phyloP scores from a whole-genome alignment of 2,329 filamentous ascomycete genomes.

The Hymenoscyphus scutula region DNA sequence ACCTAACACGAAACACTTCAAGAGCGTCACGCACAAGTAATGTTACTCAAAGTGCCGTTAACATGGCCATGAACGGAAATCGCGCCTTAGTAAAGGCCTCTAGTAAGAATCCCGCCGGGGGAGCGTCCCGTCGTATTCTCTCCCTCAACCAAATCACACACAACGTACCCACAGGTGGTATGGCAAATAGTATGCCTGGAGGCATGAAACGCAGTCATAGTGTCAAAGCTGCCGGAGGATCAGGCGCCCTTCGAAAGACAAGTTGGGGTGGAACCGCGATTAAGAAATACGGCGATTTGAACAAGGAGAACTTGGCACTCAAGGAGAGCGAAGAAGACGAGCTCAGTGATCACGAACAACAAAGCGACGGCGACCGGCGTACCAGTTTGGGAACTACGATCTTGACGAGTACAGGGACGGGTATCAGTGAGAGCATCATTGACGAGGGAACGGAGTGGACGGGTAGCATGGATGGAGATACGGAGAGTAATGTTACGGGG shows the following conservation, averaged over 20 bases:
- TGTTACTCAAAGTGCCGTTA: constrained; percentile 45
- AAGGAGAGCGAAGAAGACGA: constrained; percentile 58
- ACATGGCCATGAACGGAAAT: constrained; percentile 51
- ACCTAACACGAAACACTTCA: constrained; percentile 23
- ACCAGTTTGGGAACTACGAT: constrained; percentile 35
- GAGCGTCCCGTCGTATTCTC: constrained; percentile 73
- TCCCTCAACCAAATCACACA: constrained; percentile 87
- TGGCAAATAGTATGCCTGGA: constrained; percentile 62
- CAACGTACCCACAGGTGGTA: constrained; percentile 59
- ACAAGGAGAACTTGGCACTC: constrained; percentile 63
- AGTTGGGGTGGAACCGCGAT: constrained; percentile 60
- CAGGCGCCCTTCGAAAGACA: constrained; percentile 57
- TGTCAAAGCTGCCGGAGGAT: constrained; percentile 59
- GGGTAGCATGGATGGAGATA: constrained; percentile 30
- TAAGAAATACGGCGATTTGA: constrained; percentile 47
- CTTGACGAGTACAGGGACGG: constrained; percentile 28
- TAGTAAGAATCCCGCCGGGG: constrained; percentile 47
- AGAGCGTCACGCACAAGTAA: constrained; percentile 31
- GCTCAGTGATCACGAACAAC: constrained; percentile 21
- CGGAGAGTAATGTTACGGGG: constrained; percentile 10
- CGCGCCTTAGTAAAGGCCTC: constrained; percentile 30
- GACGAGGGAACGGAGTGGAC: constrained; percentile 35
- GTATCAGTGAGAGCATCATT: constrained; percentile 28
- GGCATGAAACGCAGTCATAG: constrained; percentile 74
- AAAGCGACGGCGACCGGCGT: constrained; percentile 32